A percentile compares a stretch with the other conserved stretches of the same genome.
These are phyloP conservation scores for Chlorophyllum brunneum DNA, from an alignment of 768 basidiomycete genomes.

Conservation along the genomic window DNA sequence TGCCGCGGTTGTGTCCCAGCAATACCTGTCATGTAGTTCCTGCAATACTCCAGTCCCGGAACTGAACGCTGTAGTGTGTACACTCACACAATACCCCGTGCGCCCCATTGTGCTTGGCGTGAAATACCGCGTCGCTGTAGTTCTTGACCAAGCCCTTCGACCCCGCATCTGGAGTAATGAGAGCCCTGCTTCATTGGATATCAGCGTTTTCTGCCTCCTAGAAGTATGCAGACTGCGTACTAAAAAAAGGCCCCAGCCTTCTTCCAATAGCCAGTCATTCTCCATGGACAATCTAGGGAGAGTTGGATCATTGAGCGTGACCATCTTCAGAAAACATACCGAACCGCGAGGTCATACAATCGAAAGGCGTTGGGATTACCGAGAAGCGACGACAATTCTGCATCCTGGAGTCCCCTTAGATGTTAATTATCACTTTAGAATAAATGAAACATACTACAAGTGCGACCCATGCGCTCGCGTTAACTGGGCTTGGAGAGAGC, in stretches of 20 bases:
- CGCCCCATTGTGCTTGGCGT: conserved; percentile 69
- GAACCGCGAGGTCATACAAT: conserved; percentile 67
- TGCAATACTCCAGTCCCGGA: conserved; percentile 19
- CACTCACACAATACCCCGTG: conserved; percentile 65
- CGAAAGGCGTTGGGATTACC: conserved; percentile 57
- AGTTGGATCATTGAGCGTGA: background rate
- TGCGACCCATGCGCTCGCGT: conserved; percentile 64
- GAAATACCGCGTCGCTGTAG: conserved; percentile 64
- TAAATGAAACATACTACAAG: conserved; percentile 46
- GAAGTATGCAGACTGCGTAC: conserved; percentile 25
- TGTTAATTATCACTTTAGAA: background rate
- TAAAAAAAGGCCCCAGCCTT: conserved; percentile 65
- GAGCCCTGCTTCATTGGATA: conserved; percentile 52
- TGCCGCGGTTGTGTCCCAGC: conserved; percentile 42
- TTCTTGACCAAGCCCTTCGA: conserved; percentile 64
- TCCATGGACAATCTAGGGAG: conserved; percentile 51
- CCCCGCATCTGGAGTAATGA: conserved; percentile 61
- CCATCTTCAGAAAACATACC: conserved; percentile 33
- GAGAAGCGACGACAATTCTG: conserved; percentile 59
- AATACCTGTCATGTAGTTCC: conserved; percentile 46
- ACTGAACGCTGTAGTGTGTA: background rate
- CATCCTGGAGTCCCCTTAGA: conserved; percentile 41
- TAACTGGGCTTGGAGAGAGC: conserved; percentile 67
- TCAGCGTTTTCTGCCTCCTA: conserved; percentile 7
- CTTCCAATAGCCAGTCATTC: conserved; percentile 70